Conservation (phyloP, 2,329 filamentous ascomycete species). For the Alternaria brassicae region DNA sequence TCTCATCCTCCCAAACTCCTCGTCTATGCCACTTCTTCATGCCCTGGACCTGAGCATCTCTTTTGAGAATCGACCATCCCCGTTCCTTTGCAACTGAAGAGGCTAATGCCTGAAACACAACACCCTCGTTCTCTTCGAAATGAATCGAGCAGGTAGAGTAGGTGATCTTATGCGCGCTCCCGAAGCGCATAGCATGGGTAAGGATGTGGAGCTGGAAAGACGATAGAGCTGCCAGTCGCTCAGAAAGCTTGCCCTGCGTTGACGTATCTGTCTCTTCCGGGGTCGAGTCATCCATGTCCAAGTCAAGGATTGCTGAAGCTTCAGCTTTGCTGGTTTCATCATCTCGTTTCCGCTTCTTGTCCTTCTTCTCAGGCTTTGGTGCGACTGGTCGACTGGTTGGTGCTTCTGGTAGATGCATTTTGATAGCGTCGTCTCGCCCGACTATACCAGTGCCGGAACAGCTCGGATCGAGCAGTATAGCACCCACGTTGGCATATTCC, state of each 20-base stretch:
- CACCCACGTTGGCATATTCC: constrained; percentile 74
- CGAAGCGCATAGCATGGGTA: constrained; percentile 83
- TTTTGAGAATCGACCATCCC: constrained; percentile 79
- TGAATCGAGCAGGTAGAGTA: constrained; percentile 96
- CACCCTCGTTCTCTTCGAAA: constrained; percentile 84
- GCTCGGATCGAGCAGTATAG: constrained; percentile 87
- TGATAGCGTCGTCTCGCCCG: constrained; percentile 80
- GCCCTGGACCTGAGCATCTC: constrained; percentile 76
- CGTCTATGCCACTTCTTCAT: constrained; percentile 77
- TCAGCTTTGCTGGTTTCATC: constrained; percentile 14
- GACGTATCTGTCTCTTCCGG: constrained; percentile 53
- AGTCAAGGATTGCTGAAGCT: constrained; percentile 20
- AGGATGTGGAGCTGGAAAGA: constrained; percentile 83
- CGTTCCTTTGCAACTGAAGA: constrained; percentile 69
- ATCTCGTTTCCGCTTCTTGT: constrained; percentile 46
- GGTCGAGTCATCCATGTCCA: constrained; percentile 40
- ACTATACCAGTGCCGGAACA: constrained; percentile 97
- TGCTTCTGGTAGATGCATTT: constrained; percentile 59
- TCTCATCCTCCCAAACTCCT: constrained; percentile 54
- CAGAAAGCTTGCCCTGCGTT: constrained; percentile 44
- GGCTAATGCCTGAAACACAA: constrained; percentile 74
- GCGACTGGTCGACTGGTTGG: constrained; percentile 29
- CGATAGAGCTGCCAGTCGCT: constrained; percentile 75
- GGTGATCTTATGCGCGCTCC: constrained; percentile 70
- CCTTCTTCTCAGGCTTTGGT: constrained; percentile 26